phyloP scores from a whole-genome alignment of 352 stramenopile genomes.

The Globisporangium nodosum region DNA sequence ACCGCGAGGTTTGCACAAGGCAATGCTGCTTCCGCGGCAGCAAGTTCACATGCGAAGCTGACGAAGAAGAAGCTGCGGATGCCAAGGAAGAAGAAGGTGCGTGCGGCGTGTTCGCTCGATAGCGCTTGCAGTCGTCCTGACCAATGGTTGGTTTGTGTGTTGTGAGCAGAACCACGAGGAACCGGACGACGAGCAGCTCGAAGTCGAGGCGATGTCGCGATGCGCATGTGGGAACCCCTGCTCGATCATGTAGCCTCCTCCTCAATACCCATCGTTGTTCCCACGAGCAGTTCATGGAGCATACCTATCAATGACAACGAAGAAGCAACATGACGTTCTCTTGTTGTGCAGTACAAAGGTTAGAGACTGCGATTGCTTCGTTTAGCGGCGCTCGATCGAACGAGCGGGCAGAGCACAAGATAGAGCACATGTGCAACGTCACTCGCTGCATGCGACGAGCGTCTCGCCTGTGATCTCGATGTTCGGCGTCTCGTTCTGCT shows the following conservation, averaged over 20 bases:
- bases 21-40: conserved; percentile 6
- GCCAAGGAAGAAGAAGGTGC: conserved; percentile 12
- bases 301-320: no score
- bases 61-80: conserved; percentile 10
- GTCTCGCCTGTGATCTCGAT: conserved; percentile 75
- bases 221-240: conserved; percentile 54
- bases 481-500: conserved; percentile 70
- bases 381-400: not conserved
- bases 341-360: not conserved
- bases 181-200: conserved; percentile 32
- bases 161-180: conserved; percentile 4
- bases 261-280: not conserved
- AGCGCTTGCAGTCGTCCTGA: not conserved
- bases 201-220: conserved; percentile 58
- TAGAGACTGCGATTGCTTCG: not conserved
- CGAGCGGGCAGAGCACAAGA: not conserved
- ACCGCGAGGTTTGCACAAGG: not conserved
- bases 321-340: no score
- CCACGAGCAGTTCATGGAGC: no score
- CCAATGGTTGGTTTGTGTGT: not conserved
- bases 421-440: not conserved
- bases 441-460: conserved; percentile 36
- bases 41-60: conserved; percentile 1
- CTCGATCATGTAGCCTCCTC: conserved; percentile 48
- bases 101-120: not conserved